Base-by-base conservation (phyloP, 768 basidiomycete species). In the Amanita subjunquillea region DNA sequence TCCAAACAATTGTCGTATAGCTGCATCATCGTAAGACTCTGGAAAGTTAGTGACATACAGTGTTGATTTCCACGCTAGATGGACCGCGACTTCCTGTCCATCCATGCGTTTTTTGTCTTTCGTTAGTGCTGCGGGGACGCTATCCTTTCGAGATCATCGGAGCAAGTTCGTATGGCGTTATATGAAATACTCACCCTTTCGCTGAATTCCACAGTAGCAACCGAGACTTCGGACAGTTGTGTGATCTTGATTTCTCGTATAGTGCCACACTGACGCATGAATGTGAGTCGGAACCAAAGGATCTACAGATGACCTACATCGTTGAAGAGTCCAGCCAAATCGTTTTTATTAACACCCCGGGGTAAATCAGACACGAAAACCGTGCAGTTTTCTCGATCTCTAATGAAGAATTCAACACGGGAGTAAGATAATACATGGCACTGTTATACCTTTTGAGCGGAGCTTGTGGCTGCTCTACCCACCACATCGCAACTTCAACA, bases 11-110 rank as follows among this genome's bases (percentile, higher is more conserved):
- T 80, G 70, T 23, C 92, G 73, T 51, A 98, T 78, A 29, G 69
- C 77, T 1, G 70, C 69, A 64, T 98, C 94, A 60, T 96, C 92
- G 12, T 78, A 74, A 15, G 77, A 74, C 63, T 91, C 88, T 0
- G 94, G 86, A 69, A 97, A 98, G 69, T 98, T 99, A 15, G 96
- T 94, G 48, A 96, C 83, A 66, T 94, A 99, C 3, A 99, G 67
- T 4, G 94, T 98, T 3, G 91, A 92, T 58, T 86, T 79, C 93
- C 93, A 96, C 2, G 89, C 92, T 40, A 95, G 73, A 62, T 93
- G 85, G 3, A 98, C 93, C 6, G 79, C 73, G 17, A 97, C 73
- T 64, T 96, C 92, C 44, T 80, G 71, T 0, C 76, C 84, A 43
- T 76, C 74, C 34, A 98, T 60, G 46, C 83, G 80, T 65, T 95